Evolutionary conservation across 805 yeast species (phyloP), one percentile per base, ranked within the genome.

Genomic region (Scheffersomyces coipomensis): DNA sequence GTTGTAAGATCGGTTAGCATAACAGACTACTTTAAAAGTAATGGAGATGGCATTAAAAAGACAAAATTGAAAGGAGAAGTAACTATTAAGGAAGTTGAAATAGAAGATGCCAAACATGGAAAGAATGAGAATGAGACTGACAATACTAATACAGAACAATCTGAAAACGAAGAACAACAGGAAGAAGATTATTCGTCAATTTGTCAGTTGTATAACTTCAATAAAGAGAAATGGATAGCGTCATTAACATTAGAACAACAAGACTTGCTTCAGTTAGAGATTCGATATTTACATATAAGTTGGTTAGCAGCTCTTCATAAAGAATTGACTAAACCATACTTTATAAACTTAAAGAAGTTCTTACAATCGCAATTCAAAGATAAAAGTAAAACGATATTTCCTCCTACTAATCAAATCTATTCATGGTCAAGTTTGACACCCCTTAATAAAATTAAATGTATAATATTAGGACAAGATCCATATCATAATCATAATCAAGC

Each of bases 381-480:
- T 56, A 64, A 49, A 48, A 58, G 12, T 54, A 15, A 73, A 68
- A 72, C 78, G 2, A 71, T 91, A 0, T 91, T 88, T 62, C 99
- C 99, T 2, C 90, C 91, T 0, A 58, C 67, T 13, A 54, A 75
- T 11, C 85, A 86, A 43, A 78, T 93, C 16, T 93, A 93, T 58
- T 87, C 97, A 0, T 93, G 98, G 97, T 82, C 95, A 2, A 76
- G 88, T 23, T 70, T 82, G 13, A 88, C 98, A 0, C 96, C 96
- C 0, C 66, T 91, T 16, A 67, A 78, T 3, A 59, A 75, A 3
- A 85, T 89, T 15, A 82, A 80, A 53, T 93, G 91, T 19, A 75
- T 93, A 1, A 76, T 93, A 10, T 67, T 93, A 33, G 99, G 99
- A 1, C 99, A 93, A 60, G 99, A 93, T 58, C 99, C 99, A 0